phyloP scores from a whole-genome alignment of 164 flowering plant genomes.

The Berberis thunbergii region DNA sequence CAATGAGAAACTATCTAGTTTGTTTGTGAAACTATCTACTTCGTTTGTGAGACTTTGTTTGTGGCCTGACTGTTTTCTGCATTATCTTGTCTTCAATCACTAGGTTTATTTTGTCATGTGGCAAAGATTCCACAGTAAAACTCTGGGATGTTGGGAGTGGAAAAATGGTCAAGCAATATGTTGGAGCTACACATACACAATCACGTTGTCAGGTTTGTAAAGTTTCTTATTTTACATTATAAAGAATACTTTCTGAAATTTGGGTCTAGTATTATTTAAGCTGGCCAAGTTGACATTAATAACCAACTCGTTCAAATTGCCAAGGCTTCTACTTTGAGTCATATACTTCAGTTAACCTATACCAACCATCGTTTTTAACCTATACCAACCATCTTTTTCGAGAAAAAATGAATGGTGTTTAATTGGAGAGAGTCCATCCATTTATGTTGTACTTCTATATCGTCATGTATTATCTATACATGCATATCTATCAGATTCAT shows the following conservation, averaged over 20 bases:
- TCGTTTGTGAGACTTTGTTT: not conserved
- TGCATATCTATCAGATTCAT: no score
- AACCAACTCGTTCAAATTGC: no score
- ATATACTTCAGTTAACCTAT: no score
- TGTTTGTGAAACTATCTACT: not conserved
- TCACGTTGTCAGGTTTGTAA: slow-evolving; percentile 60
- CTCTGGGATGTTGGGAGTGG: slow-evolving; percentile 86
- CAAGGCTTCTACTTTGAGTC: no score
- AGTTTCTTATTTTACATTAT: not conserved
- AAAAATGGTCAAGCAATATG: slow-evolving; percentile 67
- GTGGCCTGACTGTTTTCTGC: not conserved
- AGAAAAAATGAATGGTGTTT: not conserved
- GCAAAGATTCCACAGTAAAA: slow-evolving; percentile 74
- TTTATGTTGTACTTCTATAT: no score
- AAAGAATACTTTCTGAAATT: not conserved
- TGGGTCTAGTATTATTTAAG: no score
- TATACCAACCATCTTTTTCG: not conserved
- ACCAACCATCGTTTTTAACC: not conserved
- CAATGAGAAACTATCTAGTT: not conserved
- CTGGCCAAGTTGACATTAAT: no score
- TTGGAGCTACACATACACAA: slow-evolving; percentile 64
- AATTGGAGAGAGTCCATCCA: no score
- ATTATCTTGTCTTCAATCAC: slow-evolving; percentile 4
- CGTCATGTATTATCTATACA: no score
- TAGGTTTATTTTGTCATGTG: slow-evolving; percentile 78